Conservation (phyloP, 2,329 filamentous ascomycete genomes). For the Alternaria dauci region DNA sequence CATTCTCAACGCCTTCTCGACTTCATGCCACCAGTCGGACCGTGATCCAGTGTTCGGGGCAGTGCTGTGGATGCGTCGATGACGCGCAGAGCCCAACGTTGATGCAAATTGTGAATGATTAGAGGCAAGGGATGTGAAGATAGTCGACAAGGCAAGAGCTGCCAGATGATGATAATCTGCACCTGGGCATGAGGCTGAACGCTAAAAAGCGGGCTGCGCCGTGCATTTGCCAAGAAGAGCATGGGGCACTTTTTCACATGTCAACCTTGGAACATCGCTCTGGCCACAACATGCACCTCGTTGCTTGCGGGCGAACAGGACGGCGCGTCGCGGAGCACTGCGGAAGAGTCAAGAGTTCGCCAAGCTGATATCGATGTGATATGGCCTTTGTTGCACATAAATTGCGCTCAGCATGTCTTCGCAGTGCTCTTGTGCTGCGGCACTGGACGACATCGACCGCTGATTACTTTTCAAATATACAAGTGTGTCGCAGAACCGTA, state of each 20-base stretch:
- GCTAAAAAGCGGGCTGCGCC: constrained; percentile 13
- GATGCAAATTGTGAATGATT: constrained; percentile 8
- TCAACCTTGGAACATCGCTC: constrained; percentile 2
- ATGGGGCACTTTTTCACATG: constrained; percentile 12
- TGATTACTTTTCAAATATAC: neutral
- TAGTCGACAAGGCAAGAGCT: constrained; percentile 2
- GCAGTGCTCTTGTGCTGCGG: neutral
- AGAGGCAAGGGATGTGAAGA: constrained; percentile 1
- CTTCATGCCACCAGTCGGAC: constrained; percentile 5
- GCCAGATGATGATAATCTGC: constrained; percentile 16
- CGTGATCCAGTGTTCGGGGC: constrained; percentile 1
- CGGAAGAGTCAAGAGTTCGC: constrained; percentile 6
- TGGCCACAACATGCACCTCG: constrained; percentile 2
- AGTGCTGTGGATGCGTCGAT: constrained; percentile 3
- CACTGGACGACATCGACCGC: neutral
- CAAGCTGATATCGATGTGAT: neutral
- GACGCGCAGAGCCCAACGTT: constrained; percentile 3
- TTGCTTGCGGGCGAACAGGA: constrained; percentile 3
- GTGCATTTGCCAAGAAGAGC: constrained; percentile 8
- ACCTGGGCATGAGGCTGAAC: constrained; percentile 15
- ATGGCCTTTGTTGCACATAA: neutral
- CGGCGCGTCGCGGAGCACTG: constrained; percentile 3
- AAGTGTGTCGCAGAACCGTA: neutral
- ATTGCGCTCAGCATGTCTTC: neutral
- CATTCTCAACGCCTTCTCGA: constrained; percentile 1